A percentile compares a stretch with the other conserved stretches of the same genome.
Conservation (phyloP, 306 rosid species). For the Acacia confusa region DNA sequence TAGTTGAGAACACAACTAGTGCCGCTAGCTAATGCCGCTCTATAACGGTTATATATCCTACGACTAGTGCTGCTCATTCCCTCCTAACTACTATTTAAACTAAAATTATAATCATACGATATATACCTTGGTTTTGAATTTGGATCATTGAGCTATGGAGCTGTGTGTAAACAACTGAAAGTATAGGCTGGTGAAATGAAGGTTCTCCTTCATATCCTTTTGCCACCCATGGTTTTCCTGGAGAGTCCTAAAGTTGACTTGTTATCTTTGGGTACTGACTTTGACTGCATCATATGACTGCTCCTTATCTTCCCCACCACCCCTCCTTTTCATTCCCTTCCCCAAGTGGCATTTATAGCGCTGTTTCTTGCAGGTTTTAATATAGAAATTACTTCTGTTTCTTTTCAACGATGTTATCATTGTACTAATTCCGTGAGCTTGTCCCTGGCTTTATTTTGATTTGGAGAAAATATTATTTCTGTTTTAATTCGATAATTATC, state of each 20-base stretch:
- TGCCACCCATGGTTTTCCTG: background rate
- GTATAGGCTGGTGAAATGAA: conserved; percentile 2
- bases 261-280: conserved; percentile 14
- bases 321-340: background rate
- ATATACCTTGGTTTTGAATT: background rate
- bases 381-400: conserved; percentile 1
- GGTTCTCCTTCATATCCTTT: background rate
- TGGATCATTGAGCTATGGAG: background rate
- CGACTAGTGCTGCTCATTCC: too few relatives aligned
- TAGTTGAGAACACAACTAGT: too few relatives aligned
- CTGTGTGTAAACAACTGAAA: background rate
- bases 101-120: too few relatives aligned
- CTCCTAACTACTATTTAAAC: too few relatives aligned
- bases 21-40: too few relatives aligned
- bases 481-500: conserved; percentile 22
- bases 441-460: conserved; percentile 11
- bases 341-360: background rate
- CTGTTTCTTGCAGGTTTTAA: conserved; percentile 14
- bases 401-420: conserved; percentile 4
- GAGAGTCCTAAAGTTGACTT: conserved; percentile 11
- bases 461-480: conserved; percentile 23
- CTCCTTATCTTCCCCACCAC: background rate
- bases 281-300: conserved; percentile 9
- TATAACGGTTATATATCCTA: too few relatives aligned
- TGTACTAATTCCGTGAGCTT: conserved; percentile 8